These are phyloP conservation scores for Akanthomyces lecanii DNA, from an alignment of 2,329 filamentous ascomycete genomes.

Conservation along the genomic window DNA sequence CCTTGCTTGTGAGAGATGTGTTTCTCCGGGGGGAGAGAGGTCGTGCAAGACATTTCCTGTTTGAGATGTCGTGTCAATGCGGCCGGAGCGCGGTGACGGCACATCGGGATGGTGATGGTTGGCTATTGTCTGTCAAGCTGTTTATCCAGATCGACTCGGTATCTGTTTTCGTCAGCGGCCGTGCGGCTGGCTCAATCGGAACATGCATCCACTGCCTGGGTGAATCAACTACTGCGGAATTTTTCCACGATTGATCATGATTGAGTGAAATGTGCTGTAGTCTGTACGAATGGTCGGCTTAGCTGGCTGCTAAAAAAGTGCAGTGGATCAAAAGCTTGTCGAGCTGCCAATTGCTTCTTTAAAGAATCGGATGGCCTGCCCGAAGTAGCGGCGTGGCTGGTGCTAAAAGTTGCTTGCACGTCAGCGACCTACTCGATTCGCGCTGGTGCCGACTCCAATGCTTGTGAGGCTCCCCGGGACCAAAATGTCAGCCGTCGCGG, in stretches of 20 bases:
- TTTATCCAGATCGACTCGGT: background rate
- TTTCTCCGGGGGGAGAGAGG: conserved; percentile 1
- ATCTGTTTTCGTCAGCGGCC: background rate
- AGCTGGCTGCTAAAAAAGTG: background rate
- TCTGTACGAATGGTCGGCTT: too few species aligned
- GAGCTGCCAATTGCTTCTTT: background rate
- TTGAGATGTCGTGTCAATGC: background rate
- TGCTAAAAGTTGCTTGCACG: background rate
- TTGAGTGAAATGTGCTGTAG: too few species aligned
- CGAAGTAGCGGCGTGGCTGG: background rate
- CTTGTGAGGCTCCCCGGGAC: background rate
- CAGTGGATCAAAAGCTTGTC: conserved; percentile 1
- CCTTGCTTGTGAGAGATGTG: background rate
- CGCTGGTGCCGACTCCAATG: conserved; percentile 1
- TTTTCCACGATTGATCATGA: too few species aligned
- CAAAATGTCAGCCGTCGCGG: background rate
- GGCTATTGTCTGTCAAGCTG: too few species aligned
- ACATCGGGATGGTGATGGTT: background rate
- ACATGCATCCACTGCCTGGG: too few species aligned
- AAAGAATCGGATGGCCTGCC: background rate
- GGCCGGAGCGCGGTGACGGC: background rate
- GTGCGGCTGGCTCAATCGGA: too few species aligned
- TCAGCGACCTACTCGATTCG: conserved; percentile 11
- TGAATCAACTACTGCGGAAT: too few species aligned
- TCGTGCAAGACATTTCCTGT: conserved; percentile 9